phyloP scores from a whole-genome alignment of 1,284 basidiomycete species.

The Porogramme epimiltina region DNA sequence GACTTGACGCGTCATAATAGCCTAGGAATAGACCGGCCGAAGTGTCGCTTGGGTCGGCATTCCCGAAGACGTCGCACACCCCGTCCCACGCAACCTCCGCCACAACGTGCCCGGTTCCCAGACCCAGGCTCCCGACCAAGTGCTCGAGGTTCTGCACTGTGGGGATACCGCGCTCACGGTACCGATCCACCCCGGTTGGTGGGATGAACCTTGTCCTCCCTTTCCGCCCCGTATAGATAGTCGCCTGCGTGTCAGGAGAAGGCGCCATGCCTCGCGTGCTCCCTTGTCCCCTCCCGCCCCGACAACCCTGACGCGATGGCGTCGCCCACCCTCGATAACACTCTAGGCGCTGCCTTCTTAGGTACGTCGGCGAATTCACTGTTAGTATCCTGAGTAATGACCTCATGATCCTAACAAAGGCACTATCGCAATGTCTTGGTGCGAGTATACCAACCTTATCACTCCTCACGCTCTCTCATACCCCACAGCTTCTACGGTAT shows the following conservation, averaged over 20 bases:
- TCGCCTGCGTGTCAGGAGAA: neutral
- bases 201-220: neutral
- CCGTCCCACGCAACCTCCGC: constrained; percentile 10
- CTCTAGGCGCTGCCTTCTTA: constrained; percentile 21
- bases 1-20: too few species aligned
- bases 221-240: constrained; percentile 10
- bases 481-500: constrained; percentile 26
- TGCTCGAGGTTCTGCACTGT: constrained; percentile 3
- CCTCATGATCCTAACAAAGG: neutral
- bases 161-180: constrained; percentile 7
- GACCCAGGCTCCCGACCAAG: constrained; percentile 3
- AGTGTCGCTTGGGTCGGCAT: too few species aligned
- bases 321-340: constrained; percentile 14
- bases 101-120: constrained; percentile 13
- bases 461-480: neutral
- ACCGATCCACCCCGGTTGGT: constrained; percentile 9
- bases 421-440: constrained; percentile 19
- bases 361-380: constrained; percentile 1
- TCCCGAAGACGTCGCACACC: too few species aligned
- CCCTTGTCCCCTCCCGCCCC: neutral
- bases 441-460: neutral
- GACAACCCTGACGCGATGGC: constrained; percentile 4
- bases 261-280: neutral
- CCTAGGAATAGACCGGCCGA: too few species aligned
- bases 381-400: neutral